Evolutionary conservation across 495 filamentous ascomycete species (phyloP), one percentile per base, ranked within the genome.

Genomic region (Xylaria flabelliformis): DNA sequence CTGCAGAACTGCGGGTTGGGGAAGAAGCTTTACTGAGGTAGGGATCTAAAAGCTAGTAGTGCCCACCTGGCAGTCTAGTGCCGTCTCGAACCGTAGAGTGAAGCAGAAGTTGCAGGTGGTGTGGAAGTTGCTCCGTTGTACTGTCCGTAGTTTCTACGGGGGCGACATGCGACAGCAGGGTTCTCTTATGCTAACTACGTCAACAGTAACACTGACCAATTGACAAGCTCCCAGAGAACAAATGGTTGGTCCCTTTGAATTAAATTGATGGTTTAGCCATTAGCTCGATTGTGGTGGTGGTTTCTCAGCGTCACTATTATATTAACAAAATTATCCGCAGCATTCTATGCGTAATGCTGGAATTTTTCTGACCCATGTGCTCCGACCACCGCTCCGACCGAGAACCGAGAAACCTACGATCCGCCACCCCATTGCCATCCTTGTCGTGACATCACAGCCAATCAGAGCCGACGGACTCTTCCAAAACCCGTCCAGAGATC

Each of bases 371-470:
- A 7, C 12, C 63, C 63, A 65, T 29, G 17, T 63, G 41, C 59
- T 53, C 69, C 68, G 68, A 69, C 53, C 12, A 48, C 51, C 56
- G 34, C 66, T 67, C 66, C 67, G 67, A 70, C 56, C 41, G 56
- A 50, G 26, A 29, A 24, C 67, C 67, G 67, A 70, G 67, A 26
- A 67, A 56, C 44, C 42, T 51, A 29, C 17, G 13, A 5, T 36
- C 56, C 32, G 32, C 56, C 32, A 59, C 32, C 4, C 44, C 44
- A 19, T 56, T 21, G 39, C 21, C 36, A 46, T 58, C 67, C 56
- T n/a, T 26, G 68, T 70, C 70, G 72, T 72, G 69, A 78, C 76
- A 72, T 79, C 75, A 75, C 58, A 69, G 50, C 73, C 77, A 76
- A 79, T 79, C 67, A 72, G 75, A 75, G 68, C 42, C 3, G 5